A percentile compares a stretch with the other conserved stretches of the same genome.
phyloP scores from a whole-genome alignment of 345 rosid genomes.

The Conringia planisiliqua region DNA sequence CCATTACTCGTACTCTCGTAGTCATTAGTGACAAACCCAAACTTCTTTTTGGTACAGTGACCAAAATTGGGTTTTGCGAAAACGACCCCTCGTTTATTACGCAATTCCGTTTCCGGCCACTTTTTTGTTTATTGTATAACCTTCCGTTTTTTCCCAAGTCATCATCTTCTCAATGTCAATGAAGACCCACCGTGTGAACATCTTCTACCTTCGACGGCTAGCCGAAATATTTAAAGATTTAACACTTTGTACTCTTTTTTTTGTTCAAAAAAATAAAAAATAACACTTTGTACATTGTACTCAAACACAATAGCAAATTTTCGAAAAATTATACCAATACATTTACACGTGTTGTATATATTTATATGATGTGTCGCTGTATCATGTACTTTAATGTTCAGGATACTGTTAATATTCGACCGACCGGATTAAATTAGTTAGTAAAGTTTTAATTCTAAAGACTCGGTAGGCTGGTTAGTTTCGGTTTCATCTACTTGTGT shows the following conservation, averaged over 20 bases:
- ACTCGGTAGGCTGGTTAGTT: not conserved
- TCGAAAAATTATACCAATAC: not conserved
- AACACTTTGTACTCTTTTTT: not conserved
- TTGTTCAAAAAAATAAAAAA: no score
- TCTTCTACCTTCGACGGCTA: slow-evolving; percentile 10
- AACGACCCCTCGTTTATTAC: slow-evolving; percentile 11
- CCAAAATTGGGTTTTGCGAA: slow-evolving; percentile 14
- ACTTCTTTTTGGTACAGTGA: slow-evolving; percentile 20
- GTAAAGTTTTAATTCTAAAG: not conserved
- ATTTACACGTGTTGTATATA: not conserved
- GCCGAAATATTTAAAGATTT: slow-evolving; percentile 14
- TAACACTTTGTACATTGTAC: not conserved
- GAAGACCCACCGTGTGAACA: slow-evolving; percentile 31
- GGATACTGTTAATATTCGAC: not conserved
- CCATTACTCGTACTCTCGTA: not conserved
- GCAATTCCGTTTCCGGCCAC: slow-evolving; percentile 15
- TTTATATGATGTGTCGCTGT: not conserved
- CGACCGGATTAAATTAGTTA: not conserved
- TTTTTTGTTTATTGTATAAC: not conserved
- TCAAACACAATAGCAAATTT: not conserved
- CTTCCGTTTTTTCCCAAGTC: not conserved
- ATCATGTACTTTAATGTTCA: not conserved
- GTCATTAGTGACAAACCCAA: slow-evolving; percentile 1
- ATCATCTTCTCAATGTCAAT: not conserved
- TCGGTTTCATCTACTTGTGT: not conserved